phyloP scores from a whole-genome alignment of 257 asterid genomes.

The Linaria vulgaris region DNA sequence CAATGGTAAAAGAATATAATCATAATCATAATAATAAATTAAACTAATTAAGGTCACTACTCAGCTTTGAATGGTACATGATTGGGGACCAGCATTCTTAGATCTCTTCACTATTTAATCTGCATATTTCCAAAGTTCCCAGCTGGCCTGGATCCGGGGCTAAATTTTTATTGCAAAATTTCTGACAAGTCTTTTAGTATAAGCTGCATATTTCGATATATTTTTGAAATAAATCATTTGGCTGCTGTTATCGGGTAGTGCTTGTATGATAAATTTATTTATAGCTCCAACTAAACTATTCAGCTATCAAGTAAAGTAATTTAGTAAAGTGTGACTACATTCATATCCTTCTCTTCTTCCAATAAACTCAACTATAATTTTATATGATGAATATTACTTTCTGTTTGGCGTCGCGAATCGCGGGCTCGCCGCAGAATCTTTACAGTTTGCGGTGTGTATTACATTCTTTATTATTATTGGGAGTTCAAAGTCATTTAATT shows the following conservation, averaged over 20 bases:
- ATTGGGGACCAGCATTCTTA: slow-evolving; percentile 22
- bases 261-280: background rate
- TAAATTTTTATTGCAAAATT: slow-evolving; percentile 19
- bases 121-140: slow-evolving; percentile 26
- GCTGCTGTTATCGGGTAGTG: background rate
- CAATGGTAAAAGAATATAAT: no score
- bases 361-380: slow-evolving; percentile 13
- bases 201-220: slow-evolving; percentile 16
- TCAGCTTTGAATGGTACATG: slow-evolving; percentile 19
- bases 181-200: slow-evolving; percentile 6
- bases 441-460: slow-evolving; percentile 27
- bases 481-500: background rate
- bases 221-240: background rate
- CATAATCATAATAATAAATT: background rate
- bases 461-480: background rate
- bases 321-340: slow-evolving; percentile 29
- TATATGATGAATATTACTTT: slow-evolving; percentile 13
- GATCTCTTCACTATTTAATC: slow-evolving; percentile 8
- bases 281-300: slow-evolving; percentile 13
- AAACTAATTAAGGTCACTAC: background rate
- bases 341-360: slow-evolving; percentile 42
- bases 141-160: slow-evolving; percentile 34
- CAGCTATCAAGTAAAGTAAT: background rate
- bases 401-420: slow-evolving; percentile 38
- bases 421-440: slow-evolving; percentile 38